These are phyloP conservation scores for Fonsecaea monophora DNA, from an alignment of 2,329 filamentous ascomycete species.

Conservation along the genomic window DNA sequence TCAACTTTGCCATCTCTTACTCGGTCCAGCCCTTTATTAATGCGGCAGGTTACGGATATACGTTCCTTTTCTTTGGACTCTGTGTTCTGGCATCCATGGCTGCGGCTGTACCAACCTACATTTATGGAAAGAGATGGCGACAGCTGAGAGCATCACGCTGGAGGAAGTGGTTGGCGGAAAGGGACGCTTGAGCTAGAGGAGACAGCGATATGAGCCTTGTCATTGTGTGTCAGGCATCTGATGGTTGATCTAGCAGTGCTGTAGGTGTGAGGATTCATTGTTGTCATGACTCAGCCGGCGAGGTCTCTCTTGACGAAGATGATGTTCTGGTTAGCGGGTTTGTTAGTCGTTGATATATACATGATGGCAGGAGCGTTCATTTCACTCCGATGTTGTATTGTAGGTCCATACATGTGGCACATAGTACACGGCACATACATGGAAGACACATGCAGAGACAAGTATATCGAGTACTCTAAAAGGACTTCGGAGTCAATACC, in stretches of 20 bases:
- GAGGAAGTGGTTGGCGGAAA: slow-evolving; percentile 21
- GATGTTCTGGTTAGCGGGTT: too few species aligned
- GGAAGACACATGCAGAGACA: too few species aligned
- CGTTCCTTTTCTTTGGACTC: slow-evolving; percentile 25
- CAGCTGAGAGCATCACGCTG: slow-evolving; percentile 21
- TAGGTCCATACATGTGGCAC: too few species aligned
- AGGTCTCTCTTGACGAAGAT: too few species aligned
- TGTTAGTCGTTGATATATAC: too few species aligned
- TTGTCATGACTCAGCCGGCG: not conserved
- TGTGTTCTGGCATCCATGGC: slow-evolving; percentile 23
- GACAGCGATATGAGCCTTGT: not conserved
- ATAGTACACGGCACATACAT: too few species aligned
- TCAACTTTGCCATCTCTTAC: slow-evolving; percentile 48
- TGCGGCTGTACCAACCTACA: slow-evolving; percentile 22
- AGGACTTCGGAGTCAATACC: too few species aligned
- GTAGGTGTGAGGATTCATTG: not conserved
- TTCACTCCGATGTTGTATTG: too few species aligned
- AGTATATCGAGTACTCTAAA: too few species aligned
- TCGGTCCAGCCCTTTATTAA: slow-evolving; percentile 51
- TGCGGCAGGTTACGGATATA: slow-evolving; percentile 23
- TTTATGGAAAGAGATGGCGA: slow-evolving; percentile 27
- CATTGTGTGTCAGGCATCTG: not conserved
- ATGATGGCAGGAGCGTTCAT: too few species aligned
- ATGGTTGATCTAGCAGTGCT: not conserved
- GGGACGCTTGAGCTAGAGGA: slow-evolving; percentile 4